These are phyloP conservation scores for Kodamaea kaohsiungensis DNA, from an alignment of 805 yeast genomes.

Conservation along the genomic window DNA sequence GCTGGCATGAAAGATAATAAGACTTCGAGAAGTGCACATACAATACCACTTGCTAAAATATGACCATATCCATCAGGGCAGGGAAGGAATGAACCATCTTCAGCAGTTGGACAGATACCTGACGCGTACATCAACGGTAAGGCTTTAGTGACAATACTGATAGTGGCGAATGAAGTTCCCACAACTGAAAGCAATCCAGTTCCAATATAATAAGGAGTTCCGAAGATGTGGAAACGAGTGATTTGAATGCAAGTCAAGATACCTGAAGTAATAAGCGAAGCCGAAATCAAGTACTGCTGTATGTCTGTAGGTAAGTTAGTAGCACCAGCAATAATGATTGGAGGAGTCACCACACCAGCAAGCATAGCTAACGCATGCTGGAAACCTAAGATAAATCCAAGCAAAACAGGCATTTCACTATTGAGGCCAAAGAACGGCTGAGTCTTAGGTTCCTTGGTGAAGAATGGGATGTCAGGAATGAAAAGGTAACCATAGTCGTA, in stretches of 20 bases:
- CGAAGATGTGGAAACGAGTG: constrained; percentile 73
- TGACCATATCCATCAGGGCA: constrained; percentile 93
- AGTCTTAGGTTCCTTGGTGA: constrained; percentile 43
- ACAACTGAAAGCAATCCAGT: constrained; percentile 89
- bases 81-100: constrained; percentile 66
- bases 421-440: constrained; percentile 85
- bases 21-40: constrained; percentile 76
- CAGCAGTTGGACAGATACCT: constrained; percentile 65
- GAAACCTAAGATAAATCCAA: constrained; percentile 77
- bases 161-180: constrained; percentile 89
- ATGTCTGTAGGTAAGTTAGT: constrained; percentile 56
- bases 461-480: constrained; percentile 78
- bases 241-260: constrained; percentile 73
- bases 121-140: constrained; percentile 76
- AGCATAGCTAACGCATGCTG: constrained; percentile 90
- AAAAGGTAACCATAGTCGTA: constrained; percentile 80
- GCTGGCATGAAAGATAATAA: constrained; percentile 78
- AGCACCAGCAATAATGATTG: constrained; percentile 63
- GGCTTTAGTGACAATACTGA: constrained; percentile 73
- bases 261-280: constrained; percentile 41
- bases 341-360: constrained; percentile 89
- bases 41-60: constrained; percentile 77
- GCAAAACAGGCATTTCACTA: constrained; percentile 75
- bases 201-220: constrained; percentile 77
- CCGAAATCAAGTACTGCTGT: constrained; percentile 38